These are phyloP conservation scores for Aspergillus calidoustus DNA, from an alignment of 2,329 filamentous ascomycete genomes.

Conservation along the genomic window DNA sequence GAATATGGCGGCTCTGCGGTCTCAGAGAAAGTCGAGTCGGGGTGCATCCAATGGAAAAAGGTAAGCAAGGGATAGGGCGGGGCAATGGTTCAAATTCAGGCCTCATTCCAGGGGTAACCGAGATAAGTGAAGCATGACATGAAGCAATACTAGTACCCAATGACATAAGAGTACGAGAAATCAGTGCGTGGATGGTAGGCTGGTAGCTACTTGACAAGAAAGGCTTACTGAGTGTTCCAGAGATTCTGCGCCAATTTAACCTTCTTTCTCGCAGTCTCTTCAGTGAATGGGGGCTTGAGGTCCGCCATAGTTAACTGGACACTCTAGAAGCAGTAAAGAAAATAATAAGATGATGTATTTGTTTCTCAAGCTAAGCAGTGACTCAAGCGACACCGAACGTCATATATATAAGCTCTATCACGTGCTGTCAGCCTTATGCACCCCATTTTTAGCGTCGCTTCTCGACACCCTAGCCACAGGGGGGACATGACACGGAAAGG, in stretches of 20 bases:
- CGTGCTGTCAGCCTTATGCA: constrained; percentile 13
- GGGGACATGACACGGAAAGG: neutral
- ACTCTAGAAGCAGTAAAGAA: neutral
- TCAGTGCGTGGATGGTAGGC: neutral
- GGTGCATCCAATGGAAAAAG: neutral
- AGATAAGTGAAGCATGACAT: too few relatives aligned
- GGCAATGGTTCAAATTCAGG: neutral
- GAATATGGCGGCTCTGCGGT: neutral
- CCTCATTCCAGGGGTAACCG: neutral
- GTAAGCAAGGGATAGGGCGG: constrained; percentile 9
- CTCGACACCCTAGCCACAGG: neutral
- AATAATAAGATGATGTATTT: neutral
- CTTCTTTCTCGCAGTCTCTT: constrained; percentile 72
- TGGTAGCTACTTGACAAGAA: too few relatives aligned
- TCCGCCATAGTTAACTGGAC: constrained; percentile 38
- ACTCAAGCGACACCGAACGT: neutral
- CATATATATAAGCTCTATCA: constrained; percentile 18
- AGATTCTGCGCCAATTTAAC: constrained; percentile 83
- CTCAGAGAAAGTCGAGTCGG: neutral
- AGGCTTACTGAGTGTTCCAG: constrained; percentile 74
- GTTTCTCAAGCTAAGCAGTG: neutral
- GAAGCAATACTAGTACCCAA: neutral
- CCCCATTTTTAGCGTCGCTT: constrained; percentile 4
- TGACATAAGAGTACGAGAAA: neutral
- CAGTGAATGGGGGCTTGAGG: constrained; percentile 71